Evolutionary conservation across 371 early-diverging fungal species (phyloP), one percentile per base, ranked within the genome.

Genomic region (Syncephalastrum sp.): DNA sequence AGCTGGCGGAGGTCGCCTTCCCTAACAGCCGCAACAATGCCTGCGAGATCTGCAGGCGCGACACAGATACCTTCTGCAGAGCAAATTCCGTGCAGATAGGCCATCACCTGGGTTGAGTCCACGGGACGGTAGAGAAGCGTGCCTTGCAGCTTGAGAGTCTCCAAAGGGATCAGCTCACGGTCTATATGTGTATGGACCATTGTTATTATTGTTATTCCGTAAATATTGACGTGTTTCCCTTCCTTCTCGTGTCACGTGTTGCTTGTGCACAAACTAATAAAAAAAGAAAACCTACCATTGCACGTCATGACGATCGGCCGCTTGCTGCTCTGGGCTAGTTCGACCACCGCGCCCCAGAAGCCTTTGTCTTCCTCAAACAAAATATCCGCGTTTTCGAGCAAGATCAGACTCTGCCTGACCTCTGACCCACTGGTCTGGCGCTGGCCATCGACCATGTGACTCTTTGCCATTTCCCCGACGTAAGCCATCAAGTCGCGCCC

Each of bases 221-320:
- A 33, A 33, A 15, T 24, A 54, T 47, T 15, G 27, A 48, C 48
- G 14, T 42, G 6, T 42, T n/a, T 54, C 15, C 19, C 17, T 42
- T n/a, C 21, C 16, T 17, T 29, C n/a, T 56, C 17, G 42, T 14
- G 4, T 44, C 19, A 42, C 38, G 8, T 33, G 38, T 33, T 33
- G 38, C 38, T 12, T 43, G 15, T 42, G 53, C 54, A 33, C 38
- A 47, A 44, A 13, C 3, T 3, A 19, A 42, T 42, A 17, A n/a
- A 13, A 24, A 16, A 44, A 5, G 5, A 3, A 17, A 6, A 33
- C 27, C 70, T 76, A 85, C 87, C 83, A 59, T 86, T 86, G 65
- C 91, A 90, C 0, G 90, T 91, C 65, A 92, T 74, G 14, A 92
- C 79, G 15, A 93, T 89, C 0, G 94, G 94, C 5, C 91, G 70